A percentile compares a stretch with the other conserved stretches of the same genome.
These are phyloP conservation scores for Plectosphaerella cucumerina DNA, from an alignment of 2,329 filamentous ascomycete species.

Conservation along the genomic window DNA sequence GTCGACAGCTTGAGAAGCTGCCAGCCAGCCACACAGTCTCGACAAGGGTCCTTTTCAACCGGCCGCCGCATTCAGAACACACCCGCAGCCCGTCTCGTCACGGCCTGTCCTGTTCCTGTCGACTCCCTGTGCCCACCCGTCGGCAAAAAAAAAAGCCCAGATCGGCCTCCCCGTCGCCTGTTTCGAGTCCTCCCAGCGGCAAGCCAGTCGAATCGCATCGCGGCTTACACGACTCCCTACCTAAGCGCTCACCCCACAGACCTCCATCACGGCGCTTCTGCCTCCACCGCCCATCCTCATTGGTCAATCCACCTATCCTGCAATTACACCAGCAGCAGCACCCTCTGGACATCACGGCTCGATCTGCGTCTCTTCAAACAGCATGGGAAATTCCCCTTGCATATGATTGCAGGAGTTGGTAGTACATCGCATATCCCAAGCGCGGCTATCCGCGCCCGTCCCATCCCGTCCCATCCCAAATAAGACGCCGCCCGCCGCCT, in stretches of 20 bases:
- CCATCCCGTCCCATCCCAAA: slow-evolving; percentile 8
- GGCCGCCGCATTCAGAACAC: not conserved
- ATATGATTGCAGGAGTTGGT: slow-evolving; percentile 7
- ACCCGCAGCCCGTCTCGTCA: not conserved
- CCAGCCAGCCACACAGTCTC: not conserved
- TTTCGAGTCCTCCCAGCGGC: slow-evolving; percentile 7
- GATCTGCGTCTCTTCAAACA: slow-evolving; percentile 24
- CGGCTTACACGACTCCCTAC: not conserved
- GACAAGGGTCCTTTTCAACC: not conserved
- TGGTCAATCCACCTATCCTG: slow-evolving; percentile 18
- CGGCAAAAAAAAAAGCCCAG: not conserved
- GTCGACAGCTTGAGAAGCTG: not conserved
- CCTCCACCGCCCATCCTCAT: slow-evolving; percentile 14
- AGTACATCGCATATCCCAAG: not conserved
- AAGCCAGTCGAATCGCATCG: slow-evolving; percentile 1
- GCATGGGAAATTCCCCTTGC: slow-evolving; percentile 12
- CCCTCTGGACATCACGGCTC: not conserved
- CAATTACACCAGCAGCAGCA: slow-evolving; percentile 16
- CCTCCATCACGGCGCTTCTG: slow-evolving; percentile 26
- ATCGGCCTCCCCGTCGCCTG: slow-evolving; percentile 11
- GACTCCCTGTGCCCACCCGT: slow-evolving; percentile 6
- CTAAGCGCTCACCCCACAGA: slow-evolving; percentile 24
- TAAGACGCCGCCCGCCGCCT: slow-evolving; percentile 10
- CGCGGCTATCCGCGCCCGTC: slow-evolving; percentile 3
- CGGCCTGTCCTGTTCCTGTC: no score